Evolutionary conservation across 805 yeast genomes (phyloP).

Genomic region (Ogataea neopini): DNA sequence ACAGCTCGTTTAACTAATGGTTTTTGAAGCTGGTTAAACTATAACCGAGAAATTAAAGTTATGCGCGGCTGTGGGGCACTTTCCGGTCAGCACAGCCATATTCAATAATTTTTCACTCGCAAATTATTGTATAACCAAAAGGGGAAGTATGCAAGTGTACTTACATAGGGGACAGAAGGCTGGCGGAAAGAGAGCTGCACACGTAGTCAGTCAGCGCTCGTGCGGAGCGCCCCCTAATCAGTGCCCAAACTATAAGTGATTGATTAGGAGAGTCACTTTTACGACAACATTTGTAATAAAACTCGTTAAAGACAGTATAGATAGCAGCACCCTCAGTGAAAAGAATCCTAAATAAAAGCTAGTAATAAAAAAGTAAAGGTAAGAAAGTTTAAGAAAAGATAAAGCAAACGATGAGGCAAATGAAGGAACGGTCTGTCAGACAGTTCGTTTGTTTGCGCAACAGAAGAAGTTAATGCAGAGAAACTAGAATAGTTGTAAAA

Average conservation of each 20-base stretch:
- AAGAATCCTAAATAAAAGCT: neutral
- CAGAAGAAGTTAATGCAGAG: neutral
- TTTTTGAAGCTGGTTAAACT: neutral
- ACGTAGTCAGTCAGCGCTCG: too few species aligned
- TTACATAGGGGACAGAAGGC: neutral
- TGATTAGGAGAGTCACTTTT: too few species aligned
- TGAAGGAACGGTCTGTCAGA: neutral
- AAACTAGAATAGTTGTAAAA: neutral
- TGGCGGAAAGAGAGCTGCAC: too few species aligned
- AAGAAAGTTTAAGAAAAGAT: neutral
- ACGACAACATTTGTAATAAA: neutral
- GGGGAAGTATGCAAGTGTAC: neutral
- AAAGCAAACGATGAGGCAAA: neutral
- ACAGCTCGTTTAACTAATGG: too few species aligned
- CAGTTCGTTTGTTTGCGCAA: neutral
- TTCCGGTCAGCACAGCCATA: conserved; percentile 1
- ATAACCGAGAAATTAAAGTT: neutral
- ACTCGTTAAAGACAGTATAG: neutral
- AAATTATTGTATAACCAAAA: neutral
- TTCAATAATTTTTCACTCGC: too few species aligned
- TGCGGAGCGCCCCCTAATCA: too few species aligned
- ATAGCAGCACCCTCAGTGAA: neutral
- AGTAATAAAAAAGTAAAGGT: neutral
- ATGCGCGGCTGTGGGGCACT: neutral
- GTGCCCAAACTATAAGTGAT: too few species aligned